A percentile compares a stretch with the other conserved stretches of the same genome.
These are phyloP conservation scores for Heritiera littoralis DNA, from an alignment of 345 rosid species.

Conservation along the genomic window DNA sequence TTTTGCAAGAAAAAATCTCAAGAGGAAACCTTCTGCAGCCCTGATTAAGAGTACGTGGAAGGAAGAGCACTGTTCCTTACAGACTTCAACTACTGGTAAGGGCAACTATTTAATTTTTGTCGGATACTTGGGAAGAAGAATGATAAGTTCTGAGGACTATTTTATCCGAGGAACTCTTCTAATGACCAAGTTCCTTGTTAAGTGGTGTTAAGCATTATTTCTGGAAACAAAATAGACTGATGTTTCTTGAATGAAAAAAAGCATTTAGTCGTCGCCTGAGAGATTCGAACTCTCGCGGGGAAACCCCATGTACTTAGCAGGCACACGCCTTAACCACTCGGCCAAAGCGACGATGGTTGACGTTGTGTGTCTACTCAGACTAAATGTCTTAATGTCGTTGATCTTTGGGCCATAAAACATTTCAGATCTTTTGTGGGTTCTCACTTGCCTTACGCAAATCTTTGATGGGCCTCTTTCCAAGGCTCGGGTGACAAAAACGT, in stretches of 20 bases:
- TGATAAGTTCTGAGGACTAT: neutral
- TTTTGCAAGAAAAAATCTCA: neutral
- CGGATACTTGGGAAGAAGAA: neutral
- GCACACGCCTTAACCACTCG: conserved; percentile 90
- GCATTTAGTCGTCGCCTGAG: conserved; percentile 47
- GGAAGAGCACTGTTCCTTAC: neutral
- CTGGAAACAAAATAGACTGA: neutral
- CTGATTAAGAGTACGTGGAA: neutral
- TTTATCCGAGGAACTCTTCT: neutral
- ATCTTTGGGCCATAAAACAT: neutral
- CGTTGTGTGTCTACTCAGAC: too few relatives aligned
- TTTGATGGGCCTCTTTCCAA: neutral
- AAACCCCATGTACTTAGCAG: conserved; percentile 83
- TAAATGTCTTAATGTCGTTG: neutral
- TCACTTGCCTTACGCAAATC: neutral
- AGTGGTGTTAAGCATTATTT: neutral
- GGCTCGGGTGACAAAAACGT: neutral
- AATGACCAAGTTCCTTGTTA: neutral
- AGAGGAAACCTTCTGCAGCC: neutral
- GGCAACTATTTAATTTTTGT: neutral
- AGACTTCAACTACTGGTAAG: neutral
- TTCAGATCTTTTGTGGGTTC: neutral
- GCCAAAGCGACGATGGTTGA: conserved; percentile 47
- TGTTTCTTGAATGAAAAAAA: too few relatives aligned
- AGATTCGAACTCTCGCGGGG: conserved; percentile 84